Base-by-base conservation (phyloP, 2,329 filamentous ascomycete genomes). In the Cladosporium halotolerans region DNA sequence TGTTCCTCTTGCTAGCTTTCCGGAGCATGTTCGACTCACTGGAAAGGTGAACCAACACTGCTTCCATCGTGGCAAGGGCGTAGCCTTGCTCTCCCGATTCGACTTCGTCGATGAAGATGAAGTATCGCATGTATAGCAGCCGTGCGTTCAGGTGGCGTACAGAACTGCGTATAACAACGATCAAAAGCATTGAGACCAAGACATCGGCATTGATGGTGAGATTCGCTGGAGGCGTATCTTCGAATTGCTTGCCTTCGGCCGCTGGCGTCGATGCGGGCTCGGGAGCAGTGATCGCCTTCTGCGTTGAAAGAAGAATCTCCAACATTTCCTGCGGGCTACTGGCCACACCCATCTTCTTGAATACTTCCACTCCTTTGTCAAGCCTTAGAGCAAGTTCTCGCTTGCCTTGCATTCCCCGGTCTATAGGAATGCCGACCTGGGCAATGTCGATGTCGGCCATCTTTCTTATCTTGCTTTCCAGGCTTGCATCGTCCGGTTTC, bases 31-130 rank as follows among this genome's bases (percentile, higher is more conserved):
- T 83, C 0, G 92, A 95, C 66, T 95, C 91, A 56, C 84, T 81
- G 8, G 85, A 81, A 2, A 99, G 80, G 67, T 99, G 97, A 1
- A 89, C 84, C 33, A 99, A 72, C 0, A 99, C 93, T 6, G 90
- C 93, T 69, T 99, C 93, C 56, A 97, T 89, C 0, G 93, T 99
- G 70, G 92, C 97, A 47, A 99, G 72, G 0, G 92, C 91, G 70
- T 99, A 99, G 8, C 93, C 93, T 76, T 95, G 86, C 72, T 99
- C 93, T 45, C 93, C 93, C 57, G 84, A 95, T 60, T 99, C 93
- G 8, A 99, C 90, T 71, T 99, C 93, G 62, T 97, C 93, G 47
- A 96, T 91, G 70, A 96, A 99, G 60, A 96, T 93, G 66, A 96
- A 99, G 64, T 95, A 89, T 41, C 92, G 87, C 79, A 97, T 96